Conservation (phyloP, 495 filamentous ascomycete species). For the Penicillium nucicola region DNA sequence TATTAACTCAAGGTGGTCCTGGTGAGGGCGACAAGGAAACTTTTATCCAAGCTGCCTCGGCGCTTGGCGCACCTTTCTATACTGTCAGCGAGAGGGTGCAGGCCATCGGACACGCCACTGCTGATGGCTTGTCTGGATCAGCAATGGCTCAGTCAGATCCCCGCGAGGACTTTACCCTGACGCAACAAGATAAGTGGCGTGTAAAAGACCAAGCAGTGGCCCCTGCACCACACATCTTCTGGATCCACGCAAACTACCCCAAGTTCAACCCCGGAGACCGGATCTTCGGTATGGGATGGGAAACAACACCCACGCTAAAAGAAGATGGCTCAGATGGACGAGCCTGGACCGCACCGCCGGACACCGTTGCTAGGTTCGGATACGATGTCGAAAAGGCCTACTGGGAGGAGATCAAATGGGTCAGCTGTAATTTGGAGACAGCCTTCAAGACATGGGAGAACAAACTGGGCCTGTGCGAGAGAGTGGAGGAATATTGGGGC, state of each 20-base stretch:
- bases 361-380: slow-evolving; percentile 41
- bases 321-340: slow-evolving; percentile 37
- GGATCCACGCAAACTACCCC: slow-evolving; percentile 53
- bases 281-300: slow-evolving; percentile 38
- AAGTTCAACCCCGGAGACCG: slow-evolving; percentile 52
- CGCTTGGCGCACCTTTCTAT: slow-evolving; percentile 48
- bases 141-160: slow-evolving; percentile 50
- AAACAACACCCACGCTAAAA: slow-evolving; percentile 38
- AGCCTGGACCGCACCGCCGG: slow-evolving; percentile 38
- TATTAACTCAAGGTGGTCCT: slow-evolving; percentile 53
- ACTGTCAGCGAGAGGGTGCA: slow-evolving; percentile 45
- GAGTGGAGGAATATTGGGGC: slow-evolving; percentile 37
- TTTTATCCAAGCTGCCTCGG: slow-evolving; percentile 53
- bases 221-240: slow-evolving; percentile 39
- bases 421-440: slow-evolving; percentile 43
- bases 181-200: slow-evolving; percentile 33
- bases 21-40: slow-evolving; percentile 67
- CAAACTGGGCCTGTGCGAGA: slow-evolving; percentile 34
- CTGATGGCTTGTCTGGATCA: slow-evolving; percentile 30
- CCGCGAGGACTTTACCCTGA: slow-evolving; percentile 38
- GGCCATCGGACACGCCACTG: slow-evolving; percentile 36
- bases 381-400: slow-evolving; percentile 49
- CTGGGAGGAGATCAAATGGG: slow-evolving; percentile 50
- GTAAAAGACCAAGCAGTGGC: slow-evolving; percentile 34
- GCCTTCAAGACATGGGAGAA: slow-evolving; percentile 38